Base-by-base conservation (phyloP, 2,329 filamentous ascomycete genomes). In the Penicillium sp. region DNA sequence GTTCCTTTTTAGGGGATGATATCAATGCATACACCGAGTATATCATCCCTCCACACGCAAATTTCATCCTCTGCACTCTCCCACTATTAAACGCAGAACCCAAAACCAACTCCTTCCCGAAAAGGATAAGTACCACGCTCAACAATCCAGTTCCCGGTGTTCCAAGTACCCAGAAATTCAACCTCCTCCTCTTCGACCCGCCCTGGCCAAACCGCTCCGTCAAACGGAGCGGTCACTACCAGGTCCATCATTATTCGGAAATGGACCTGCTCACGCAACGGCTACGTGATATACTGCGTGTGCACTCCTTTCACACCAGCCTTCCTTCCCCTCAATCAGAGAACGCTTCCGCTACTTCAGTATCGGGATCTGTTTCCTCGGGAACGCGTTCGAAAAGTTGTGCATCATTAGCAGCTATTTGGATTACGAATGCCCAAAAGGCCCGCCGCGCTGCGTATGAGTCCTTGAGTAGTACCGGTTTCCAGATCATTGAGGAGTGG, bases 191-290 rank as follows among this genome's bases (percentile, higher is more conserved):
- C 2, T 76, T 88, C 42, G 87, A 89, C 67, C 87, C 87, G 4
- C 87, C 87, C 1, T 89, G 86, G 87, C 81, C 85, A 22, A 89
- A 87, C 66, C 77, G 81, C 26, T 88, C 85, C 11, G 86, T 84
- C 25, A 81, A 81, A 51, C 80, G 84, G 37, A 82, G 82, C 40
- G 70, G 73, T 22, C 76, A 82, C 64, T 84, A 87, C 72, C 70
- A 76, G 13, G 75, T 71, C 13, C 70, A 73, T 55, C 55, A 65
- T 5, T 72, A 74, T 49, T 64, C 64, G 7, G 73, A 72, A n/a
- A 69, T 73, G 52, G 65, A 70, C 2, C 13, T 58, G 4, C 67
- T 79, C 6, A 71, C 68, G 16, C 35, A 63, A n/a, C 68, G 71
- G n/a, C 71, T 84, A 49, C 66, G 72, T n/a, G 71, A 77, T 55